These are phyloP conservation scores for Sarocladium brachiariae DNA, from an alignment of 2,329 filamentous ascomycete genomes.

Conservation along the genomic window DNA sequence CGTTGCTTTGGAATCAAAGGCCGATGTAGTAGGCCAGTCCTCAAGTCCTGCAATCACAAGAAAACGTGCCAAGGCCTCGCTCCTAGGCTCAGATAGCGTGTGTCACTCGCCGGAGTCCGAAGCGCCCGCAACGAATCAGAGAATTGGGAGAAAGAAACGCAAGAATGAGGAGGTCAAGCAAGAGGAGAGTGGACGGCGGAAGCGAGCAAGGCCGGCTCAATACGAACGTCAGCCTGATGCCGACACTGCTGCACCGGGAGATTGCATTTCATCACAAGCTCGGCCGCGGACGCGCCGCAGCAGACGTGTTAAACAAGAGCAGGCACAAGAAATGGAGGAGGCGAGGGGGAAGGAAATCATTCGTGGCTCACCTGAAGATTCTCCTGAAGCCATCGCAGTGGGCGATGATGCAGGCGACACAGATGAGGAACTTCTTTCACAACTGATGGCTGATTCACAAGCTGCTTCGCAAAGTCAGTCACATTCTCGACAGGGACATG, in stretches of 20 bases:
- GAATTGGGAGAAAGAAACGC: background rate
- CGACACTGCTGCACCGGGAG: background rate
- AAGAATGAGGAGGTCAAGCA: background rate
- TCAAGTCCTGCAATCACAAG: background rate
- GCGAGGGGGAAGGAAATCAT: background rate
- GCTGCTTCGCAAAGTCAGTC: constrained; percentile 29
- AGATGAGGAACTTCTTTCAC: constrained; percentile 35
- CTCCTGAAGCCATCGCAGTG: background rate
- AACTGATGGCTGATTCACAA: constrained; percentile 32
- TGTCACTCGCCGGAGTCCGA: background rate
- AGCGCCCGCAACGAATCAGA: background rate
- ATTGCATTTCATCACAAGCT: background rate
- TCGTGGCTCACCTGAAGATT: background rate
- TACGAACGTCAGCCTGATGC: background rate
- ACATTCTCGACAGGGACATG: constrained; percentile 10
- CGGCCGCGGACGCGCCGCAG: background rate
- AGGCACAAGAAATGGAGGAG: background rate
- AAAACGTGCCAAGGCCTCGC: background rate
- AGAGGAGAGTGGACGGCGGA: background rate
- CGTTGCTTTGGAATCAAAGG: constrained; percentile 38
- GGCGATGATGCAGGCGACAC: constrained; percentile 24
- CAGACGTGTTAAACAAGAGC: background rate
- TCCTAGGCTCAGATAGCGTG: background rate
- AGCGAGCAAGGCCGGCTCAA: background rate
- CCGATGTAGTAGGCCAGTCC: background rate